A percentile compares a stretch with the other conserved stretches of the same genome.
Evolutionary conservation across 352 stramenopile species (phyloP).

Genomic region (Globisporangium nodosum): DNA sequence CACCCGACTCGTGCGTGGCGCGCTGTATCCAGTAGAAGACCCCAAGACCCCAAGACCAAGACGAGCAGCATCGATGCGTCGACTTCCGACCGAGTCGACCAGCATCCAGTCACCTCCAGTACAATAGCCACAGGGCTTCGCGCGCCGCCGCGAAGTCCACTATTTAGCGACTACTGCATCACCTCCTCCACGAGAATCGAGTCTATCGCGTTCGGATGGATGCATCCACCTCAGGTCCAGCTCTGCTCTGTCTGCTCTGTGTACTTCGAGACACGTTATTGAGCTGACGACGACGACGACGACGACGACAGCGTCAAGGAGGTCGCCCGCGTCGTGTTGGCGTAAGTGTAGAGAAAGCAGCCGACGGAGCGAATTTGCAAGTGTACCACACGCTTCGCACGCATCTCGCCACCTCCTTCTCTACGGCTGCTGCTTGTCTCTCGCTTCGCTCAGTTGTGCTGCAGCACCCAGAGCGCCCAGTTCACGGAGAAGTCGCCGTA

Average conservation of each 20-base stretch:
- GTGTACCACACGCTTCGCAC: no score
- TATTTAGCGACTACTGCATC: neutral
- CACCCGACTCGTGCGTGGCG: neutral
- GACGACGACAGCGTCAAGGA: no score
- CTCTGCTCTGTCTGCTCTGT: no score
- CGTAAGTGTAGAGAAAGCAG: no score
- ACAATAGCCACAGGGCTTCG: neutral
- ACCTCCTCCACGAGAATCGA: neutral
- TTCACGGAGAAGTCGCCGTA: slow-evolving; percentile 71
- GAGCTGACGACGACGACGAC: no score
- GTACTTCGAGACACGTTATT: no score
- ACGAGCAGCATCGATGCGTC: neutral
- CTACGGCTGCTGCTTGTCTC: neutral
- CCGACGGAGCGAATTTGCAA: no score
- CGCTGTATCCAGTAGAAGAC: slow-evolving; percentile 5
- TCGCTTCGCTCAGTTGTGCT: slow-evolving; percentile 30
- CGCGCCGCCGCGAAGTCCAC: neutral
- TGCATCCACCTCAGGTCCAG: neutral
- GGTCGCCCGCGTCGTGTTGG: no score
- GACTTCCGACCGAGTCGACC: neutral
- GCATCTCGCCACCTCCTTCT: neutral
- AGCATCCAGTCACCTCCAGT: neutral
- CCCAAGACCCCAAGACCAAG: slow-evolving; percentile 1
- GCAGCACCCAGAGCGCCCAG: slow-evolving; percentile 66
- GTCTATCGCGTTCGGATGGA: neutral